phyloP scores from a whole-genome alignment of 495 filamentous ascomycete species.

The Aspergillus funiculosus region DNA sequence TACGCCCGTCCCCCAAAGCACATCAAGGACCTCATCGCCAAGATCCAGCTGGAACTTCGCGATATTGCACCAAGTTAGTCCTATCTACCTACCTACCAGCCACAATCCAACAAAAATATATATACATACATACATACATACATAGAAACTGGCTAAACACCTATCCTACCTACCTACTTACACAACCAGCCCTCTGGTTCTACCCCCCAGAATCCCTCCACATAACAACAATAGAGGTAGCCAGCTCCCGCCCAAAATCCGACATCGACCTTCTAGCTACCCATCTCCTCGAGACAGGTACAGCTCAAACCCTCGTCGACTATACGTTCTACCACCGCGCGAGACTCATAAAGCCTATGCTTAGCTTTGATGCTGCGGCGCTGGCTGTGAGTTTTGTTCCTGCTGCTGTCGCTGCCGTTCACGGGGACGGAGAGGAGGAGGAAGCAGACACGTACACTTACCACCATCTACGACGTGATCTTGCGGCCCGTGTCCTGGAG shows the following conservation, averaged over 20 bases:
- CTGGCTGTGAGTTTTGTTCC: constrained; percentile 83
- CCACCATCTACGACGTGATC: constrained; percentile 80
- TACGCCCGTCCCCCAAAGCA: constrained; percentile 77
- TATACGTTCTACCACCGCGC: constrained; percentile 58
- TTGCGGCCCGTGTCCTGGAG: constrained; percentile 53
- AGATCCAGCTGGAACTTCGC: constrained; percentile 61
- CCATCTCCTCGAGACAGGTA: constrained; percentile 42
- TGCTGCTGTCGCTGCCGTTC: constrained; percentile 58
- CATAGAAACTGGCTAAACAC: neutral
- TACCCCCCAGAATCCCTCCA: constrained; percentile 74
- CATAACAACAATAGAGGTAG: constrained; percentile 78
- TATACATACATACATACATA: neutral
- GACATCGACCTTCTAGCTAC: constrained; percentile 58
- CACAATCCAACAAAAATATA: too few relatives aligned
- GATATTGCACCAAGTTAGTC: constrained; percentile 60
- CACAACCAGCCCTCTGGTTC: constrained; percentile 65
- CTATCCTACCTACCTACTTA: neutral
- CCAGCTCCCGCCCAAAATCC: constrained; percentile 56
- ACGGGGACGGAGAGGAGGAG: too few relatives aligned
- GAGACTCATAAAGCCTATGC: constrained; percentile 70
- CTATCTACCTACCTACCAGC: neutral
- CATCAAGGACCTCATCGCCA: constrained; percentile 56
- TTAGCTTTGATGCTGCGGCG: constrained; percentile 80
- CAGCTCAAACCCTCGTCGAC: constrained; percentile 50
- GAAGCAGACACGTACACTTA: constrained; percentile 78